Evolutionary conservation across 192 early-diverging fungal species (phyloP), one percentile per base, ranked within the genome.

Genomic region (Coemansia sp.): DNA sequence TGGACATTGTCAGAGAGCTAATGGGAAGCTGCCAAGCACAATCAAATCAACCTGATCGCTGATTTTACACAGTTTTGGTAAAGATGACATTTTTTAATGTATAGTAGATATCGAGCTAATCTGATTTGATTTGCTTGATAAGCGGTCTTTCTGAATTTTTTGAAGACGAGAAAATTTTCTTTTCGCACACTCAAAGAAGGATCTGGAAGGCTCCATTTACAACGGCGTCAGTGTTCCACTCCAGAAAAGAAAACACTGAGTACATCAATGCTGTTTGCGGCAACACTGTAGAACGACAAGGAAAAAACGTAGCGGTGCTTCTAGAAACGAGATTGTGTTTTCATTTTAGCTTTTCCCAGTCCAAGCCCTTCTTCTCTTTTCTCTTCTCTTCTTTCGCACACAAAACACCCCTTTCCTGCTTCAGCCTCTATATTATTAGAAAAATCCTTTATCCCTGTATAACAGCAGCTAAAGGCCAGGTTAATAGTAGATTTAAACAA

Each of bases 401-500:
- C 7, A 14, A 41, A 41, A 41, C 12, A 41, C 16, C 48, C 7
- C 8, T 53, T 26, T 26, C 51, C 24, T 53, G 24, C 16, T 53
- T 26, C 24, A 53, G 24, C 23, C 21, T 26, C 21, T 26, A 53
- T 23, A 26, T 9, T 26, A 8, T 53, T 26, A 53, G 8, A 53
- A 16, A 4, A 21, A 10, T 53, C 11, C 23, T 53, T 53, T 26
- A 53, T 18, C 51, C 51, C 24, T 53, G 21, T 53, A 53, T 26
- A 26, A 26, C 51, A 53, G 51, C 16, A 16, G 9, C 24, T 53
- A 53, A 26, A 53, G 21, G 24, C 24, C 12, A 8, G 46, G 20
- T 49, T 49, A 49, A 49, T 49, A 49, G 46, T 49, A 49, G 46
- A 49, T 49, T 49, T n/a, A 49, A 49, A 20, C 46, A 20, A 49